Evolutionary conservation across 1,139 yeast species (phyloP).

Genomic region (Arxiozyma telluris): DNA sequence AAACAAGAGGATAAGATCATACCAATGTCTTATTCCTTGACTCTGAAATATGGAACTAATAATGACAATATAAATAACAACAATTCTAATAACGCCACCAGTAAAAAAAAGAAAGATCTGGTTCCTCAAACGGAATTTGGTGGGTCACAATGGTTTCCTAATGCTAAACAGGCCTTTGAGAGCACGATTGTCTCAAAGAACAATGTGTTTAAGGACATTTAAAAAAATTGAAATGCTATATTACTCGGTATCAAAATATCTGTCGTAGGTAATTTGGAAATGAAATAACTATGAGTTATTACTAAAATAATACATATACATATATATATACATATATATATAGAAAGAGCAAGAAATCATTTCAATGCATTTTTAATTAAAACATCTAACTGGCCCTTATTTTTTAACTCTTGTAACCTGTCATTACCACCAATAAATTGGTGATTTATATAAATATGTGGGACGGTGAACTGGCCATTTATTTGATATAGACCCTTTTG

Average conservation of each 20-base stretch:
- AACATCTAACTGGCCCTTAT: constrained; percentile 31
- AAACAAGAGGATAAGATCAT: constrained; percentile 22
- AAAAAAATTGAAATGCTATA: not conserved
- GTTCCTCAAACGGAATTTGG: constrained; percentile 29
- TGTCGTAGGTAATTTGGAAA: no score
- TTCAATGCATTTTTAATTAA: constrained; percentile 23
- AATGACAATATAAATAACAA: constrained; percentile 1
- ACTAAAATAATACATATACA: not conserved
- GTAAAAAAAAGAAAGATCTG: constrained; percentile 12
- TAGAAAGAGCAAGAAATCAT: not conserved
- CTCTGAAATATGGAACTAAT: constrained; percentile 11
- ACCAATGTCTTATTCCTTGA: constrained; percentile 26
- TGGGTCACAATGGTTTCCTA: constrained; percentile 22
- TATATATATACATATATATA: not conserved
- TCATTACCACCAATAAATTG: constrained; percentile 92
- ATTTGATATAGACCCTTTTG: constrained; percentile 68
- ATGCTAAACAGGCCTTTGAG: constrained; percentile 14
- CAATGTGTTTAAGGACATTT: constrained; percentile 1
- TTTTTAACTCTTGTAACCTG: constrained; percentile 58
- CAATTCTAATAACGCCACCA: not conserved
- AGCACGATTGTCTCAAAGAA: constrained; percentile 4
- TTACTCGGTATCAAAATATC: not conserved
- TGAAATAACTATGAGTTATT: not conserved
- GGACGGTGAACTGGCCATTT: constrained; percentile 89
- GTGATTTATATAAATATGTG: constrained; percentile 80